A percentile compares a stretch with the other conserved stretches of the same genome.
phyloP scores from a whole-genome alignment of 1,284 basidiomycete species.

The Sanghuangporus weigelae region DNA sequence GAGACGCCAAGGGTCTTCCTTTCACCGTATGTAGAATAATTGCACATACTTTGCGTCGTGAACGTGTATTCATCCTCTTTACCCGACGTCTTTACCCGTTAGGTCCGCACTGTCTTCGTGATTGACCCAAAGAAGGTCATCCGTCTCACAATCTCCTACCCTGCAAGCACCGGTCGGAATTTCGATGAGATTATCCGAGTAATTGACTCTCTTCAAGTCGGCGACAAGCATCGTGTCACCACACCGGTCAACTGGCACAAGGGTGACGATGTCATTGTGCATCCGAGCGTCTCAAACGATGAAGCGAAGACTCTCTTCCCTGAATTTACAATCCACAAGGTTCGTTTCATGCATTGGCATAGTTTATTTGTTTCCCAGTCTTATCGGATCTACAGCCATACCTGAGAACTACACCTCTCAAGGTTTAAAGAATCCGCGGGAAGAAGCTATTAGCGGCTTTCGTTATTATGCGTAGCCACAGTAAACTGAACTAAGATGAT shows the following conservation, averaged over 20 bases:
- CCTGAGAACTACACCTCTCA: constrained; percentile 69
- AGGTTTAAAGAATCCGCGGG: constrained; percentile 27
- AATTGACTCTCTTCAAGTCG: constrained; percentile 86
- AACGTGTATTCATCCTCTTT: constrained; percentile 9
- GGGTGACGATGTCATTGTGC: constrained; percentile 93
- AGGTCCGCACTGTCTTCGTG: constrained; percentile 95
- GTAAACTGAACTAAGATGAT: constrained; percentile 3
- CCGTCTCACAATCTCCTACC: constrained; percentile 87
- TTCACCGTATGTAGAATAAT: constrained; percentile 58
- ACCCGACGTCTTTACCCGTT: constrained; percentile 19
- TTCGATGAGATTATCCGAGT: constrained; percentile 84
- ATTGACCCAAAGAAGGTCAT: constrained; percentile 92
- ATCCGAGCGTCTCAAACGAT: constrained; percentile 81
- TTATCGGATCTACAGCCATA: constrained; percentile 47
- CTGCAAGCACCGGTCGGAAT: constrained; percentile 80
- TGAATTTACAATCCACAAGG: constrained; percentile 62
- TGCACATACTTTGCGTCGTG: neutral
- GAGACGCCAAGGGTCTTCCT: constrained; percentile 86
- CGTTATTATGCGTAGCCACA: neutral
- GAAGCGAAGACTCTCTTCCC: constrained; percentile 90
- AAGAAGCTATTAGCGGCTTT: constrained; percentile 12
- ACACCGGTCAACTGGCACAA: constrained; percentile 94
- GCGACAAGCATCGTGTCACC: constrained; percentile 84
- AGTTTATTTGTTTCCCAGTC: neutral
- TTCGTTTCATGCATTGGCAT: constrained; percentile 26